Evolutionary conservation across 148 eudicot species (phyloP).

Genomic region (Cornus kousa): DNA sequence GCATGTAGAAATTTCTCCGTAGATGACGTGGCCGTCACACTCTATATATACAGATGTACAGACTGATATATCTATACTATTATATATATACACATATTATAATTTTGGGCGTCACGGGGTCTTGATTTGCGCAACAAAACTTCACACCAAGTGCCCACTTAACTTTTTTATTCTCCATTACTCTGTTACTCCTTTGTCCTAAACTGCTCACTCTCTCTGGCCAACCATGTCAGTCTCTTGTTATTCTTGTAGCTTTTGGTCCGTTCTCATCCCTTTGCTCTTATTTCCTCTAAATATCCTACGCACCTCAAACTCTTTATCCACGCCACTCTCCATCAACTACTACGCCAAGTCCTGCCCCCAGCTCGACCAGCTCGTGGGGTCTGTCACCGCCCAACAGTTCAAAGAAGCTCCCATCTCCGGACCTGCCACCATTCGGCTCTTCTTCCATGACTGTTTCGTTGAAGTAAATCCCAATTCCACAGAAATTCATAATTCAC

Average conservation of each 20-base stretch:
- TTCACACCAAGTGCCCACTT: not conserved
- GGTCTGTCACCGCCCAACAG: constrained; percentile 58
- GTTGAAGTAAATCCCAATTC: constrained; percentile 51
- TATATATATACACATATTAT: not conserved
- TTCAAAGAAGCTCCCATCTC: constrained; percentile 56
- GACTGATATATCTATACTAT: too few species aligned
- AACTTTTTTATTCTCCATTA: not conserved
- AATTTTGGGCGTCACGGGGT: constrained; percentile 19
- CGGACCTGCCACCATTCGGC: constrained; percentile 84
- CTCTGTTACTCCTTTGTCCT: constrained; percentile 26
- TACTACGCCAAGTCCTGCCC: constrained; percentile 83
- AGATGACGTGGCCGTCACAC: too few species aligned
- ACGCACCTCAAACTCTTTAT: constrained; percentile 19
- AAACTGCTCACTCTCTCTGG: not conserved
- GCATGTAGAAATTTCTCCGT: too few species aligned
- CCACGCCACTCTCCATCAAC: constrained; percentile 41
- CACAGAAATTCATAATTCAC: not conserved
- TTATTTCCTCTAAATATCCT: constrained; percentile 13
- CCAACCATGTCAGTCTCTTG: constrained; percentile 24
- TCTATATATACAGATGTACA: too few species aligned
- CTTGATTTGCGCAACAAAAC: not conserved
- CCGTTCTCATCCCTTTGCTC: constrained; percentile 16
- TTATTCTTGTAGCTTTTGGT: not conserved
- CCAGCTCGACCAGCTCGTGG: constrained; percentile 69
- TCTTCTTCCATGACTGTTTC: constrained; percentile 96